These are phyloP conservation scores for Macrocybe gigantea DNA, from an alignment of 768 basidiomycete genomes.

Conservation along the genomic window DNA sequence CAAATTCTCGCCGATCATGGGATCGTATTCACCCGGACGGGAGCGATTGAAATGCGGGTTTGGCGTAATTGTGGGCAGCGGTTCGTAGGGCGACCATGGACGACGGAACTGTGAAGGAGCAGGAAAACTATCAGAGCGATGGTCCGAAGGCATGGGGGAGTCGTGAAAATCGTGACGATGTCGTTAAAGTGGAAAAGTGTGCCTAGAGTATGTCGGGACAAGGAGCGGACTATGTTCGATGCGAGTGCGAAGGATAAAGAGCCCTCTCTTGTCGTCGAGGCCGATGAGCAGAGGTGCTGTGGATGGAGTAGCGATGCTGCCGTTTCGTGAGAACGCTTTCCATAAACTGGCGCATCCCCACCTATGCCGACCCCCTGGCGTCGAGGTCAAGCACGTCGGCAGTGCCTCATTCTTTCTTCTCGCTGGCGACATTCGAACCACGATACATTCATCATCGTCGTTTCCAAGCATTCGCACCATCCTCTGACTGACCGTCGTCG, in stretches of 20 bases:
- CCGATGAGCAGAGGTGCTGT: neutral
- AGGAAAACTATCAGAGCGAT: conserved; percentile 1
- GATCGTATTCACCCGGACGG: too few species aligned
- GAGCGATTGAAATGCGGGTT: conserved; percentile 6
- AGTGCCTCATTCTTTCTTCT: too few species aligned
- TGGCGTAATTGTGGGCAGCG: conserved; percentile 24
- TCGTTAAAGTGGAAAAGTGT: neutral
- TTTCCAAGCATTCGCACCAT: too few species aligned
- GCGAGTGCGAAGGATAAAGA: neutral
- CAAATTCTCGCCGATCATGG: conserved; percentile 10
- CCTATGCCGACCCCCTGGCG: too few species aligned
- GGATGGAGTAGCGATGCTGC: too few species aligned
- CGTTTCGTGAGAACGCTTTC: too few species aligned
- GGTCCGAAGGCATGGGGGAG: neutral
- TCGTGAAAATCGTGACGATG: neutral
- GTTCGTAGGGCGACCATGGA: conserved; percentile 59
- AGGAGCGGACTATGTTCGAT: neutral
- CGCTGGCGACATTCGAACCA: too few species aligned
- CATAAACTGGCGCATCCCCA: too few species aligned
- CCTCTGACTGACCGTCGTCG: too few species aligned
- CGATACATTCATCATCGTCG: too few species aligned
- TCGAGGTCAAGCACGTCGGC: too few species aligned
- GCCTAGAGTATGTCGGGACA: neutral
- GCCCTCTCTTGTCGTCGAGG: neutral
- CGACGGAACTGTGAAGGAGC: conserved; percentile 32